Evolutionary conservation across 192 early-diverging fungal species (phyloP), one percentile per base, ranked within the genome.

Genomic region (Funneliformis mosseae): DNA sequence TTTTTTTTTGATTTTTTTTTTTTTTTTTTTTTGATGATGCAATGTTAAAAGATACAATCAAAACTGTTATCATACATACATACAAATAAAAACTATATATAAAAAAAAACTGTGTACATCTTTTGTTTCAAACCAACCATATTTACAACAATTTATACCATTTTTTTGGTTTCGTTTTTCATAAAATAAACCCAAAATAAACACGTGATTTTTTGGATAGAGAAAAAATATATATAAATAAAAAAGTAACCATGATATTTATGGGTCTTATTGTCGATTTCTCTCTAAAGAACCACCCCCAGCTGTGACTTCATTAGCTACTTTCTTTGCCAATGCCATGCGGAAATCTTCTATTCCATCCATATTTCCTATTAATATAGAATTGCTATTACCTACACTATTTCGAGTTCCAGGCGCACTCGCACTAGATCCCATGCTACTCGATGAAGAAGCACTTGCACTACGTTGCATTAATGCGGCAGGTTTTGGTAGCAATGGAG

Each of bases 401-500:
- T 18, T 62, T 25, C 45, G 38, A n/a, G 60, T 76, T n/a, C 45
- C 38, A 39, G 74, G 33, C 2, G 33, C 21, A 76, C 74, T 62
- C 0, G 55, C 38, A 39, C 27, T 62, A 23, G 74, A 76, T 42
- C 77, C 48, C 41, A 61, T 61, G 27, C 77, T 69, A 50, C 64
- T 78, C 9, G 45, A 46, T 6, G 77, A 78, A 33, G 77, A 78
- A 7, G 77, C 43, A 50, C 77, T 78, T 16, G 77, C 61, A 68
- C 77, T 78, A 39, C 77, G 39, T 41, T 78, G 77, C 77, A 78
- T 48, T 21, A 78, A 39, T 16, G 64, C 43, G 16, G 77, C 45
- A 18, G 77, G 77, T n/a, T 78, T 78, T 39, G 77, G 77, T 12
- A 78, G 21, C 39, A 78, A 55, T 18, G 77, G 77, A 16, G 77